phyloP scores from a whole-genome alignment of 306 rosid species.

The Chamaecrista fasciculata region DNA sequence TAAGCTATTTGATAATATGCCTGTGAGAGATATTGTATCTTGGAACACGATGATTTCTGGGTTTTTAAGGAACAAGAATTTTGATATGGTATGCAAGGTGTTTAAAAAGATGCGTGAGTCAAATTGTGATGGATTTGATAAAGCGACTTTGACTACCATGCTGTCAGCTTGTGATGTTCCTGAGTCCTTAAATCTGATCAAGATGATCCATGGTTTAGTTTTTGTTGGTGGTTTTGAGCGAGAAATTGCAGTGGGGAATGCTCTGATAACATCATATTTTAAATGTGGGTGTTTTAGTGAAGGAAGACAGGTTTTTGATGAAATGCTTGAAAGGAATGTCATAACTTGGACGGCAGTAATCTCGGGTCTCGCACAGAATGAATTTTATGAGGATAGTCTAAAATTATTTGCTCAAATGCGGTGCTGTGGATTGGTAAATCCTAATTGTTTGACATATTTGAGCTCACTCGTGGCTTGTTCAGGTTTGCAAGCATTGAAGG shows the following conservation, averaged over 20 bases:
- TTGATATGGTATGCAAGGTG: conserved; percentile 43
- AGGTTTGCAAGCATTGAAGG: conserved; percentile 65
- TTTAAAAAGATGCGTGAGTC: conserved; percentile 48
- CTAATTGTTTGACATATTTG: conserved; percentile 79
- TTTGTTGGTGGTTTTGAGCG: conserved; percentile 58
- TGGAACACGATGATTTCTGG: conserved; percentile 76
- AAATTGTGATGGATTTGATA: conserved; percentile 49
- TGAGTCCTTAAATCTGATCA: conserved; percentile 36
- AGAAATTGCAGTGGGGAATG: conserved; percentile 73
- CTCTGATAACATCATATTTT: conserved; percentile 72
- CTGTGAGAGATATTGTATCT: conserved; percentile 59
- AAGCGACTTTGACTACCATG: conserved; percentile 71
- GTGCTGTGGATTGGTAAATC: conserved; percentile 48
- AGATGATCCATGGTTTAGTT: conserved; percentile 70
- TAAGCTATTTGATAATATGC: conserved; percentile 66
- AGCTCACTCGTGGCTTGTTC: conserved; percentile 79
- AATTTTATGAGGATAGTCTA: conserved; percentile 48
- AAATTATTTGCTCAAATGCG: conserved; percentile 53
- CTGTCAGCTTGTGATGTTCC: conserved; percentile 65
- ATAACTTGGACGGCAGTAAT: conserved; percentile 88
- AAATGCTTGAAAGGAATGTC: conserved; percentile 78
- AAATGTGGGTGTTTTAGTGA: conserved; percentile 54
- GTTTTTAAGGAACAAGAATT: conserved; percentile 50
- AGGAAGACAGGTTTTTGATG: conserved; percentile 68
- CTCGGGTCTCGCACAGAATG: conserved; percentile 76